Evolutionary conservation across 306 rosid species (phyloP).

Genomic region (Vachellia collinsii): DNA sequence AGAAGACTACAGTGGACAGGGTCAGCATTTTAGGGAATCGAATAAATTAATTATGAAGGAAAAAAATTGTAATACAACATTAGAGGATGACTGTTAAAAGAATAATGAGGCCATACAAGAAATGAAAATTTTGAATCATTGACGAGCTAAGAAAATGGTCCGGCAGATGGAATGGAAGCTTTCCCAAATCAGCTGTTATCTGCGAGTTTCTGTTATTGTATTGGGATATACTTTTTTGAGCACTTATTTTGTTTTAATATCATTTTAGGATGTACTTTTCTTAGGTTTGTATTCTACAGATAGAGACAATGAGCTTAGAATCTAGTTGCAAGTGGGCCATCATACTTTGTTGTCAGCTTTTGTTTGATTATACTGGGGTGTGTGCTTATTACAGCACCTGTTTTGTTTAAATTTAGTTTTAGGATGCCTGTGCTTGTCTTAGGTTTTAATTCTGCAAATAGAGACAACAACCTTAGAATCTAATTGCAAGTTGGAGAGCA

Average conservation of each 20-base stretch:
- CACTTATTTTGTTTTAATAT: constrained; percentile 27
- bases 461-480: neutral
- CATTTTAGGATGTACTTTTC: constrained; percentile 18
- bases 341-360: constrained; percentile 27
- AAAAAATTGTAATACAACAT: neutral
- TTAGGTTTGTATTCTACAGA: constrained; percentile 5
- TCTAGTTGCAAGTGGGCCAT: constrained; percentile 20
- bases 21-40: neutral
- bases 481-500: constrained; percentile 20
- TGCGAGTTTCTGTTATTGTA: neutral
- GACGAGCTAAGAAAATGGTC: neutral
- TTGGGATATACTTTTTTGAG: neutral
- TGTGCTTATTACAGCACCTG: neutral
- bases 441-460: constrained; percentile 3
- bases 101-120: neutral
- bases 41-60: neutral
- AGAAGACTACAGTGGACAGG: neutral
- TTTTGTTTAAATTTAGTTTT: constrained; percentile 28
- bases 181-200: constrained; percentile 8
- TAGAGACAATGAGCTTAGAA: neutral
- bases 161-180: constrained; percentile 10
- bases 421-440: constrained; percentile 19
- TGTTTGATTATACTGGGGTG: constrained; percentile 19
- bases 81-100: neutral
- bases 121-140: constrained; percentile 19